Evolutionary conservation across 2,329 filamentous ascomycete species (phyloP), one percentile per base, ranked within the genome.

Genomic region (Phyllosticta citribraziliensis): DNA sequence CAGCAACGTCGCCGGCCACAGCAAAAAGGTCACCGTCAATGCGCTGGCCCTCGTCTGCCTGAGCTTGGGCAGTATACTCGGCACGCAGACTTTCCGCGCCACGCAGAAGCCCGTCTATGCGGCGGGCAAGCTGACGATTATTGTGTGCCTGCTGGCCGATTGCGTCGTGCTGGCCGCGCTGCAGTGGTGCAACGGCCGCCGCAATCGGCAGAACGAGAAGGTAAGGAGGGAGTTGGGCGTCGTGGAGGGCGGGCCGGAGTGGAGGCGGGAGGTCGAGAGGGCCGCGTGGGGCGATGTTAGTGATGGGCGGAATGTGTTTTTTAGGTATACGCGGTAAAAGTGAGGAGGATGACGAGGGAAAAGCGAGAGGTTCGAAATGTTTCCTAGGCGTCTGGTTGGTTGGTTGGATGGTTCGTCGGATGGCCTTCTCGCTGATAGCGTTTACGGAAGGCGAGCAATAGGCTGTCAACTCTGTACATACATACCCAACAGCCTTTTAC

Each of bases 21-120:
- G 78, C 2, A 81, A 81, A 69, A 80, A 80, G 63, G 75, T 78
- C 24, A 78, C 77, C 0, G 73, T 77, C 55, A 79, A 78, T 51
- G 78, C 77, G 0, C 65, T 80, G n/a, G 67, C 76, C 9, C 69
- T 79, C 10, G 72, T 79, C 58, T 68, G 72, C 2, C 79, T 76
- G 65, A 73, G 72, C 40, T 67, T 76, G 8, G 76, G 74, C 2
- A 78, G 78, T 64, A 77, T 79, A 57, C 67, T 79, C 5, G 76
- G 75, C 0, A 76, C 77, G 19, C 71, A 77, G 63, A 77, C 76
- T 1, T 79, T 79, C 65, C 73, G 74, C 57, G 70, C 69, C 1
- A 66, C 72, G 47, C 71, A 78, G 60, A 75, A 75, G 19, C 76
- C 77, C 2, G 69, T 74, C 17, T 78, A 78, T 62, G 70, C 65